A percentile compares a stretch with the other conserved stretches of the same genome.
Evolutionary conservation across 208 protist species (phyloP).

Genomic region (Sergeia podlipaevii): DNA sequence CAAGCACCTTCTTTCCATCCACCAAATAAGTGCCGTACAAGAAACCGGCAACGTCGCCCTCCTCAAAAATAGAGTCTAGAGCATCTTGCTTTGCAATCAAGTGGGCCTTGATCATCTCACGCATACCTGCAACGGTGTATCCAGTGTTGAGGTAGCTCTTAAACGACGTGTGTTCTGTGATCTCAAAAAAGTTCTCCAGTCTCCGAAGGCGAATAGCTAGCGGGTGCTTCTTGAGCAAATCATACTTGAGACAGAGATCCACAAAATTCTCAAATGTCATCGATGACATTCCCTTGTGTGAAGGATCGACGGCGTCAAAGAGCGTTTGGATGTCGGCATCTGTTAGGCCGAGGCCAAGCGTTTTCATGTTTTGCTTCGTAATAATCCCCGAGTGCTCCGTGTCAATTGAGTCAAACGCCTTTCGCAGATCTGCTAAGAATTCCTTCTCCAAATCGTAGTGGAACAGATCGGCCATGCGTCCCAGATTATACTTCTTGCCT

Average conservation of each 20-base stretch:
- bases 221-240: conserved; percentile 81
- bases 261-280: conserved; percentile 88
- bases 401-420: conserved; percentile 83
- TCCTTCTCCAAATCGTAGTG: conserved; percentile 84
- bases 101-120: conserved; percentile 67
- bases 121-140: conserved; percentile 74
- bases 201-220: conserved; percentile 69
- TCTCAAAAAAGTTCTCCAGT: conserved; percentile 71
- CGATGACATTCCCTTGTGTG: conserved; percentile 24
- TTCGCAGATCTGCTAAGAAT: conserved; percentile 65
- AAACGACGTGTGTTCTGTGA: conserved; percentile 58
- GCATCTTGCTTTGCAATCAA: conserved; percentile 47
- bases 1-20: conserved; percentile 50
- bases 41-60: conserved; percentile 48
- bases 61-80: conserved; percentile 63
- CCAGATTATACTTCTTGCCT: conserved; percentile 80
- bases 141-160: conserved; percentile 65
- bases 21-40: conserved; percentile 63
- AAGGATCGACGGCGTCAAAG: conserved; percentile 60
- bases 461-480: conserved; percentile 73
- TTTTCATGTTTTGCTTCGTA: conserved; percentile 66
- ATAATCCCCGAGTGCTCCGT: conserved; percentile 74
- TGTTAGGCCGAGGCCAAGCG: conserved; percentile 51
- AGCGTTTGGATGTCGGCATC: conserved; percentile 61
- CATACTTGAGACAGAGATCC: conserved; percentile 60